Evolutionary conservation across 1,284 basidiomycete species (phyloP).

Genomic region (Fistulina hepatica): DNA sequence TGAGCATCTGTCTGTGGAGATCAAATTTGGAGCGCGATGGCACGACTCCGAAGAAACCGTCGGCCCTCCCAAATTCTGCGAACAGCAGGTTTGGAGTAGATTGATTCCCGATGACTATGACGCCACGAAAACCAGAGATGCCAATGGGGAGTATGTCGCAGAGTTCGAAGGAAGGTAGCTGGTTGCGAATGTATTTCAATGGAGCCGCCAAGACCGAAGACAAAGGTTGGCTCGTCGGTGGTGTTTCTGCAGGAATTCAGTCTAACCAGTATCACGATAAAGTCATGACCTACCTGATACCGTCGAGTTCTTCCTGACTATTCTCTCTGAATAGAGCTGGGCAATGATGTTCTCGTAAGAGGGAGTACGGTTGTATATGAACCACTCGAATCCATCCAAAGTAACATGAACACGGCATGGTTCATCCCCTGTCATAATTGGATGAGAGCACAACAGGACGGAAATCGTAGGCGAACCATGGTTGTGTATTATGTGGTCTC

Average conservation of each 20-base stretch:
- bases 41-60: constrained; percentile 71
- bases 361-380: constrained; percentile 80
- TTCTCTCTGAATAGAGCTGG: constrained; percentile 44
- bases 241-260: too few species aligned
- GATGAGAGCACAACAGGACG: background rate
- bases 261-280: too few species aligned
- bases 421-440: constrained; percentile 24
- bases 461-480: constrained; percentile 25
- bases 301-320: background rate
- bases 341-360: constrained; percentile 79
- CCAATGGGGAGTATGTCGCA: constrained; percentile 77
- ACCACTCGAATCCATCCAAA: constrained; percentile 81
- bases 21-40: constrained; percentile 74
- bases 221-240: constrained; percentile 23
- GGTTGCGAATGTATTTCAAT: constrained; percentile 38
- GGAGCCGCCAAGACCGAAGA: constrained; percentile 33
- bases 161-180: constrained; percentile 60
- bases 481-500: constrained; percentile 14
- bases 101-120: constrained; percentile 72
- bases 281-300: too few species aligned
- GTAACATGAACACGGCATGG: constrained; percentile 73
- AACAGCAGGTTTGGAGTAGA: constrained; percentile 77
- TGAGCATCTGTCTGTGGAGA: constrained; percentile 68
- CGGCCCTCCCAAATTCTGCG: constrained; percentile 60
- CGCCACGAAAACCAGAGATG: constrained; percentile 61